Evolutionary conservation across 768 basidiomycete genomes (phyloP), one percentile per base, ranked within the genome.

Genomic region (Dioszegia crocea): DNA sequence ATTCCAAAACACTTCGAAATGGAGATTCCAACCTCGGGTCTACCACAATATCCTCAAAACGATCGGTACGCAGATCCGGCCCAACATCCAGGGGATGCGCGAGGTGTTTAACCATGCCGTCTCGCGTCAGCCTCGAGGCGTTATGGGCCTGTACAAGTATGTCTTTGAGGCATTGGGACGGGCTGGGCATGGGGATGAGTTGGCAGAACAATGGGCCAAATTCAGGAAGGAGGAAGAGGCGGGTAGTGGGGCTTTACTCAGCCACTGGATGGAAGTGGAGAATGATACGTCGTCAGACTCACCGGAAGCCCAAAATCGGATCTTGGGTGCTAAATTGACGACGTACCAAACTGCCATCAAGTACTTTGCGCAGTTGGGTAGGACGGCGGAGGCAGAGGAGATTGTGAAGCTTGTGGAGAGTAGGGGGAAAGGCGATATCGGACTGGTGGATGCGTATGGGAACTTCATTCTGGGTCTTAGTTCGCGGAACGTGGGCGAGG

Each of bases 41-140:
- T 90, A 85, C 74, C 73, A 77, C 30, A 76, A 68, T 6, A 80
- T 94, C 41, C 78, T 93, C 14, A 81, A 83, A 1, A 83, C 83
- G 0, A 86, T 85, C 60, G 84, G 84, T 0, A 71, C 78, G 30
- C 83, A 86, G 58, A 79, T 79, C 12, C 24, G 56, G 21, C 62
- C 64, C 3, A 81, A 85, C 41, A 77, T 86, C 27, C 80, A 85
- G 24, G 81, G 81, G 10, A 87, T 88, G 12, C 79, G 87, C 44
- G 79, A 84, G 56, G 81, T 87, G 21, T 91, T 91, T 63, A 64
- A 80, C 4, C 83, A 85, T 49, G 91, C 84, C 74, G 72, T 78
- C 44, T 14, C 39, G 21, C 62, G 53, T 1, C 30, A 59, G 38
- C 29, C 27, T 0, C 23, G 44, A 0, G 67, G 70, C 2, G 21